Evolutionary conservation across 768 basidiomycete genomes (phyloP).

Genomic region (Boletellus ananas): DNA sequence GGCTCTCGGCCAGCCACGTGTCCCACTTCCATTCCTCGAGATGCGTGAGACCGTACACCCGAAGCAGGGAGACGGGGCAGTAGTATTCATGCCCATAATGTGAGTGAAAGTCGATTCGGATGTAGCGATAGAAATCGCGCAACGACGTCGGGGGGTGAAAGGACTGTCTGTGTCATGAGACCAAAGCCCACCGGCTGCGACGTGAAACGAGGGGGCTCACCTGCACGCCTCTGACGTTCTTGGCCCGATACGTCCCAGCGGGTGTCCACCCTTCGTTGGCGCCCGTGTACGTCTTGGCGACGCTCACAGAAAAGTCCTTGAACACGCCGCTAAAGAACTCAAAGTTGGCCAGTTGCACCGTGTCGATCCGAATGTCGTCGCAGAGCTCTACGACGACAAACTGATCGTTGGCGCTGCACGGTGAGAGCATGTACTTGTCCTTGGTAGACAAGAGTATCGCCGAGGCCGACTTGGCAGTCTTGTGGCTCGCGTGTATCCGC

Average conservation of each 20-base stretch:
- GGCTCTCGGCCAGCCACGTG: conserved; percentile 70
- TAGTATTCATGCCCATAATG: conserved; percentile 96
- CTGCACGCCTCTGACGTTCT: conserved; percentile 89
- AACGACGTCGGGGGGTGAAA: conserved; percentile 74
- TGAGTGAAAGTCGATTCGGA: conserved; percentile 90
- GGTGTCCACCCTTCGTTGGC: conserved; percentile 61
- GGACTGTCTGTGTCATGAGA: conserved; percentile 40
- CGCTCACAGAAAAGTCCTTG: conserved; percentile 85
- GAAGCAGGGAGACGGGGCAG: conserved; percentile 88
- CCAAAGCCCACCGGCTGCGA: neutral
- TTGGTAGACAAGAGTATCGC: conserved; percentile 85
- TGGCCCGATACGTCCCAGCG: conserved; percentile 79
- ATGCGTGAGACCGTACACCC: conserved; percentile 94
- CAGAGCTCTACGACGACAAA: conserved; percentile 95
- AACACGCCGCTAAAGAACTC: conserved; percentile 98
- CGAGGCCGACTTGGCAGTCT: conserved; percentile 74
- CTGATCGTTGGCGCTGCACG: conserved; percentile 61
- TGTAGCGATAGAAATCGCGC: conserved; percentile 86
- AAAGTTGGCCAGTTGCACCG: conserved; percentile 92
- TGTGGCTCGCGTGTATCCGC: conserved; percentile 81
- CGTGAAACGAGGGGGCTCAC: conserved; percentile 39
- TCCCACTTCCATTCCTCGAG: conserved; percentile 97
- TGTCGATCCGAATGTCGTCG: conserved; percentile 96
- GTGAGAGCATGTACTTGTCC: conserved; percentile 96
- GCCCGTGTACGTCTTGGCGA: conserved; percentile 73